Base-by-base conservation (phyloP, 345 rosid genomes). In the Trapa bicornis region DNA sequence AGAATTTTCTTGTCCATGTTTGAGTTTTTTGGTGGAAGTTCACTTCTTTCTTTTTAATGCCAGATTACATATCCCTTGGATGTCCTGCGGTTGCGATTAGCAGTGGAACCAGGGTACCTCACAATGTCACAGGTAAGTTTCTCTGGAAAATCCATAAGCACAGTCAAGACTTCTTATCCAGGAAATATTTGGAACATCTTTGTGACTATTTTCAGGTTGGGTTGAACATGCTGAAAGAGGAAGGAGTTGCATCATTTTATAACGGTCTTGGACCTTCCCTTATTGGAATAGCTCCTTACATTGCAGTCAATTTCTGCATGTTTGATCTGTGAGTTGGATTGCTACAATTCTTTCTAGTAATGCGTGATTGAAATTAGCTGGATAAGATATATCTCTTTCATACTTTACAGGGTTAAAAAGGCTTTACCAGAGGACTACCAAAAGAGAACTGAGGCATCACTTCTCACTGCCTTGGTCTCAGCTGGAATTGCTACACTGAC, bases 261-360 rank as follows among this genome's bases (percentile, higher is more conserved):
- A 82, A 82, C 65, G 97, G 97, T 60, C 96, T 94, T 13, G 96
- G 97, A 74, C 97, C 97, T 68, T 87, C 99, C 76, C 89, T 94
- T 65, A 77, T 94, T 56, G 80, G 95, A 75, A 94, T 94, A 73
- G 97, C 97, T 65, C 97, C 97, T 53, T 94, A 94, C 50, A 94
- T 94, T 84, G 99, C 97, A 32, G 89, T 87, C 61, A 94, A 94
- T 84, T 94, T 91, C 69, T 91, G 99, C 75, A 75, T 85, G 50
- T 94, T 94, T 69, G 97, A 94, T 74, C 77, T 94, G 99, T 94
- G 83, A 87, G 99, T 80, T 22, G 60, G 58, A 2, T 67, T 65
- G 38, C 74, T 65, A 22, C 52, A 22, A 33, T 70, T 37, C 47
- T 22, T 33, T 58, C 64, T 65, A 37, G 48, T 60, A 16, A 36